Conservation (phyloP, 1,284 basidiomycete species). For the Earliella scabrosa region DNA sequence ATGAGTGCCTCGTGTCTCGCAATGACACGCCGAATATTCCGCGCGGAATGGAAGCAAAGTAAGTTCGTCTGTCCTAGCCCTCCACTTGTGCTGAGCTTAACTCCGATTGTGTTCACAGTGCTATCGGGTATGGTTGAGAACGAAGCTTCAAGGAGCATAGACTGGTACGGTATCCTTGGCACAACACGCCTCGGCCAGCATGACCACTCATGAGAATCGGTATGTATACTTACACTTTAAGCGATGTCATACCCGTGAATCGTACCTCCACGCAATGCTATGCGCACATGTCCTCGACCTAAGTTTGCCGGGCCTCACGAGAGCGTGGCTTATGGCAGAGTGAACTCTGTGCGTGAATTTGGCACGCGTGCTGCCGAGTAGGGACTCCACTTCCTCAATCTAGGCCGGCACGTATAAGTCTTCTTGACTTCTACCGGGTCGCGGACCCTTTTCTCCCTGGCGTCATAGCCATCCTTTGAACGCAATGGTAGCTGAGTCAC, state of each 20-base stretch:
- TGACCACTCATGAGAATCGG: not conserved
- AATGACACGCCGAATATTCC: not conserved
- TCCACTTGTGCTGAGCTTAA: too few species aligned
- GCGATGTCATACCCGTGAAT: not conserved
- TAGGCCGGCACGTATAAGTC: not conserved
- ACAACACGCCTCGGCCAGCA: too few species aligned
- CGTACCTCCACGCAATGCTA: not conserved
- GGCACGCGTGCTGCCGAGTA: not conserved
- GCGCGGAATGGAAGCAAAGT: not conserved
- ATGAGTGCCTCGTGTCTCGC: not conserved
- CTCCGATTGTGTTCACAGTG: too few species aligned
- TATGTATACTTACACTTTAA: not conserved
- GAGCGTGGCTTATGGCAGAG: not conserved
- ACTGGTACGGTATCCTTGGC: too few species aligned
- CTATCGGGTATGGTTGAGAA: too few species aligned
- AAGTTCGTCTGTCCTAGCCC: not conserved
- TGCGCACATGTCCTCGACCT: not conserved
- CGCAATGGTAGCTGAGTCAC: slow-evolving; percentile 4
- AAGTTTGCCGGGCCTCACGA: not conserved
- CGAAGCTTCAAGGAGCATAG: too few species aligned
- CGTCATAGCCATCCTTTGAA: not conserved
- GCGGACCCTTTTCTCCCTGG: not conserved
- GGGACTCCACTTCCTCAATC: not conserved
- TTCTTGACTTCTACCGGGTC: slow-evolving; percentile 5
- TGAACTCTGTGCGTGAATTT: not conserved